Evolutionary conservation across 768 basidiomycete species (phyloP).

Genomic region (Coprinopsis sp.): DNA sequence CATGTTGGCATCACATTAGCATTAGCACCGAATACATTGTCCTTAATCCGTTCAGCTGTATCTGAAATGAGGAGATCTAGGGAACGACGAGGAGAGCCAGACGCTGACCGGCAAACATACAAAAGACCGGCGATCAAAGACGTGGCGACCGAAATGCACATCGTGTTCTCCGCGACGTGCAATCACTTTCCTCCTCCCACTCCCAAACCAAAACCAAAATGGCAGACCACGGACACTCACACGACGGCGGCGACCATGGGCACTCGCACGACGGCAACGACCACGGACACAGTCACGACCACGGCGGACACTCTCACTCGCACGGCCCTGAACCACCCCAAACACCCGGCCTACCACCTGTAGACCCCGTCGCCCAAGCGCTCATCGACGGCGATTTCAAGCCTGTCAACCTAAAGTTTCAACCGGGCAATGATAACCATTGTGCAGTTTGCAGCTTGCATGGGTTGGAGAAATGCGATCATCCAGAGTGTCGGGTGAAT

Average conservation of each 20-base stretch:
- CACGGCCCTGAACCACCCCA: slow-evolving; percentile 40
- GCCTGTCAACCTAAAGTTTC: slow-evolving; percentile 52
- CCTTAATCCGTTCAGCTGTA: not conserved
- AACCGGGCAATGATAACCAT: slow-evolving; percentile 47
- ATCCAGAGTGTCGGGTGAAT: slow-evolving; percentile 70
- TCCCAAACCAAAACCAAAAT: not conserved
- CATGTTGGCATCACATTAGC: slow-evolving; percentile 8
- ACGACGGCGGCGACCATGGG: slow-evolving; percentile 53
- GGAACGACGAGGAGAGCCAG: not conserved
- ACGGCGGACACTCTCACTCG: slow-evolving; percentile 45
- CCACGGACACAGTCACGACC: no score
- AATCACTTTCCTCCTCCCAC: no score
- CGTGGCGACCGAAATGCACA: not conserved
- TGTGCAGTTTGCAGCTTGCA: slow-evolving; percentile 63
- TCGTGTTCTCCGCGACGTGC: no score
- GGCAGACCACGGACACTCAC: slow-evolving; percentile 37
- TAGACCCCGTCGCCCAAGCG: slow-evolving; percentile 71
- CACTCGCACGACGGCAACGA: no score
- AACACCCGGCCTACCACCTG: slow-evolving; percentile 44
- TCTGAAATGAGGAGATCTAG: not conserved
- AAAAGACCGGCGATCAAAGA: not conserved
- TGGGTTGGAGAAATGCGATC: slow-evolving; percentile 67
- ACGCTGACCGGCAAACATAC: not conserved
- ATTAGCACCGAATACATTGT: slow-evolving; percentile 2
- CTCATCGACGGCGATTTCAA: slow-evolving; percentile 70